These are phyloP conservation scores for Aristolochia californica DNA, from an alignment of 164 flowering plant genomes.

Conservation along the genomic window DNA sequence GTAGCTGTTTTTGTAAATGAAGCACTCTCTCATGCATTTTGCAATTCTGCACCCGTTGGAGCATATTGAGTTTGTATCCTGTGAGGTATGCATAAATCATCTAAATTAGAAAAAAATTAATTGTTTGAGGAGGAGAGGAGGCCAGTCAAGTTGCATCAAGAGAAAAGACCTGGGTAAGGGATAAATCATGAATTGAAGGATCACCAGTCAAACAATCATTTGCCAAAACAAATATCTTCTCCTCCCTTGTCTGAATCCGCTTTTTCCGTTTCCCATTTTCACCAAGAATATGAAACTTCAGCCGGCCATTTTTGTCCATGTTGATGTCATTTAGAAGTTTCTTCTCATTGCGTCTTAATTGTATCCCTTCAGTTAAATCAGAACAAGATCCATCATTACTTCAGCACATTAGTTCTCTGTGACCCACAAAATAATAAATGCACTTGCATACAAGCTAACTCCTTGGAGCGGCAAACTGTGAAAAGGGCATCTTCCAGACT, in stretches of 20 bases:
- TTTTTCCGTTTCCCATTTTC: constrained; percentile 81
- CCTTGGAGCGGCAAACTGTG: constrained; percentile 68
- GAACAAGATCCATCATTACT: constrained; percentile 11
- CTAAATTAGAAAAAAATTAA: not conserved
- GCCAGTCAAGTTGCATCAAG: not conserved
- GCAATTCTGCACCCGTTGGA: constrained; percentile 85
- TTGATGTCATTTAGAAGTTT: constrained; percentile 84
- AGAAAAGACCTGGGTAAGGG: constrained; percentile 68
- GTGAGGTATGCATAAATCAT: constrained; percentile 5
- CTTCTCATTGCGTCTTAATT: constrained; percentile 94
- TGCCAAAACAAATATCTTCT: constrained; percentile 80
- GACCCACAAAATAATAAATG: not conserved
- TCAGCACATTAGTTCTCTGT: constrained; percentile 3
- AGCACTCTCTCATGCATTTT: constrained; percentile 93
- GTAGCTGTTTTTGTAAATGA: constrained; percentile 62
- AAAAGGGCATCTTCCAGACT: constrained; percentile 79
- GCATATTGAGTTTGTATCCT: constrained; percentile 86
- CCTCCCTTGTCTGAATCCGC: constrained; percentile 92
- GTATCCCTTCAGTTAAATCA: constrained; percentile 79
- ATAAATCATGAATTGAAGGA: constrained; percentile 77
- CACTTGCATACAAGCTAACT: constrained; percentile 62
- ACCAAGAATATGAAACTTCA: constrained; percentile 73
- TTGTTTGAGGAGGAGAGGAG: not conserved
- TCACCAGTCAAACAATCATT: constrained; percentile 97
- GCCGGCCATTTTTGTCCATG: constrained; percentile 68